Conservation (phyloP, 768 basidiomycete genomes). For the Tephrocybe sp. region DNA sequence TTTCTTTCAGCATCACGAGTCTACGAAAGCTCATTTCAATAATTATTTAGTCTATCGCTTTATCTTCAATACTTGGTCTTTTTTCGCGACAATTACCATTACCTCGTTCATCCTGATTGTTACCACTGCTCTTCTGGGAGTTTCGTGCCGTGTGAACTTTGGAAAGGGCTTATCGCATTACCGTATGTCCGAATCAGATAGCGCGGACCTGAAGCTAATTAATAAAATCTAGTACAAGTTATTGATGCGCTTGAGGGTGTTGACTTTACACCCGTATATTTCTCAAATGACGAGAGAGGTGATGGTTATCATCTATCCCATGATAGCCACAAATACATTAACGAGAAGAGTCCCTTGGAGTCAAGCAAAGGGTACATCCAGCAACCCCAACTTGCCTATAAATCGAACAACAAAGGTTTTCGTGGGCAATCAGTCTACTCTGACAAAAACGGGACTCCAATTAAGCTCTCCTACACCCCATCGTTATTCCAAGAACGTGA, state of each 20-base stretch:
- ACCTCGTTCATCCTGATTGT: constrained; percentile 42
- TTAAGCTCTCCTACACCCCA: constrained; percentile 19
- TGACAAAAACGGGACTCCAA: constrained; percentile 4
- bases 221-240: constrained; percentile 33
- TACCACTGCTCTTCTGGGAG: constrained; percentile 38
- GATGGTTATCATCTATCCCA: neutral
- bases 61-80: constrained; percentile 43
- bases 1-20: no score
- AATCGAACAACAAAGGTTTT: neutral
- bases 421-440: constrained; percentile 18
- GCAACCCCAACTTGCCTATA: constrained; percentile 11
- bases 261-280: constrained; percentile 44
- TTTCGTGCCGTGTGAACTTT: constrained; percentile 54
- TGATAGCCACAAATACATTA: neutral
- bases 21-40: neutral
- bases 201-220: neutral
- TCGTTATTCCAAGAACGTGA: constrained; percentile 14
- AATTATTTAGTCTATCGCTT: constrained; percentile 43
- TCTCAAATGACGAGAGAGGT: constrained; percentile 29
- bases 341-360: constrained; percentile 8
- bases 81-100: constrained; percentile 47
- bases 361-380: neutral
- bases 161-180: constrained; percentile 55
- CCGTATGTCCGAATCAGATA: constrained; percentile 33
- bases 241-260: constrained; percentile 38